phyloP scores from a whole-genome alignment of 2,329 filamentous ascomycete species.

The Polytolypa hystricis region DNA sequence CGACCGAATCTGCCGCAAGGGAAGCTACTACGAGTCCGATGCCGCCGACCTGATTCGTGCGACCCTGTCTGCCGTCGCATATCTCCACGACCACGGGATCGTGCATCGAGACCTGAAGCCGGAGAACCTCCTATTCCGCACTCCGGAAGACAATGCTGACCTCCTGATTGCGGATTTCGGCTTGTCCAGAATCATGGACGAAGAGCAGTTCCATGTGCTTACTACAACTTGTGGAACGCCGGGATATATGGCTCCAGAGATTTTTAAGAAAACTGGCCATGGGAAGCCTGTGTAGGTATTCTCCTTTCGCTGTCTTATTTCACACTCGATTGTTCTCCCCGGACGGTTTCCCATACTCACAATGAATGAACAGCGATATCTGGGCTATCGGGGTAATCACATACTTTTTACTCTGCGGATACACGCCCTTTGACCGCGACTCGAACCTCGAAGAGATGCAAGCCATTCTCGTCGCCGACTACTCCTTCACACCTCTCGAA shows the following conservation, averaged over 20 bases:
- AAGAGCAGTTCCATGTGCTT: conserved; percentile 93
- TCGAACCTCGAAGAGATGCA: conserved; percentile 99
- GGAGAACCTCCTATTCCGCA: conserved; percentile 92
- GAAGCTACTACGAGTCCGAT: conserved; percentile 95
- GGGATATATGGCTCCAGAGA: conserved; percentile 98
- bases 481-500: conserved; percentile 84
- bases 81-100: conserved; percentile 96
- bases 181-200: conserved; percentile 93
- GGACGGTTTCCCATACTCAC: no score
- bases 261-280: conserved; percentile 97
- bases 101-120: conserved; percentile 97
- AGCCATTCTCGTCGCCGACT: conserved; percentile 92
- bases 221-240: conserved; percentile 97
- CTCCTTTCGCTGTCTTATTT: conserved; percentile 2
- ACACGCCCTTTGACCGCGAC: conserved; percentile 95
- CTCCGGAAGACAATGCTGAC: conserved; percentile 94
- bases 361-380: conserved; percentile 58
- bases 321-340: no score
- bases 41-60: conserved; percentile 90
- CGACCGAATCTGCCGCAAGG: conserved; percentile 96
- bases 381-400: conserved; percentile 99
- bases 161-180: conserved; percentile 96
- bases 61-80: conserved; percentile 92
- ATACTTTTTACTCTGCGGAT: conserved; percentile 94
- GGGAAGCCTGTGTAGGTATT: conserved; percentile 76